A percentile compares a stretch with the other conserved stretches of the same genome.
phyloP scores from a whole-genome alignment of 2,329 filamentous ascomycete genomes.

The Fusarium sp. region DNA sequence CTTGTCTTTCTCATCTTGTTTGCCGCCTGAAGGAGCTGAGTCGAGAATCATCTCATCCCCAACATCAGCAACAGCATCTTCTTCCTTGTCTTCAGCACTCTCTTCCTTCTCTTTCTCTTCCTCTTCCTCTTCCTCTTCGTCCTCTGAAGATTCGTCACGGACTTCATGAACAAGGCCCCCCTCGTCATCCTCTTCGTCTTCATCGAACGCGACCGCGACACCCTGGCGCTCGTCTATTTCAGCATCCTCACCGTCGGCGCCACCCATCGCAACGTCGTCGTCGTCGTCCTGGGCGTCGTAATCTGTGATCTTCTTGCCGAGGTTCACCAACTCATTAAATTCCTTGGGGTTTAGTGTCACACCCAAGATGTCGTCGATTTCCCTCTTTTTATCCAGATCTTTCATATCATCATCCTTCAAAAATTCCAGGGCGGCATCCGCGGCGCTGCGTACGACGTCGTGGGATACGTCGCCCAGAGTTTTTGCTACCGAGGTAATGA shows the following conservation, averaged over 20 bases:
- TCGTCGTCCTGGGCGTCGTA: slow-evolving; percentile 97
- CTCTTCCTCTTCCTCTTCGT: slow-evolving; percentile 71
- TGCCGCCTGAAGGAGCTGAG: slow-evolving; percentile 62
- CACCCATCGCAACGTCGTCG: slow-evolving; percentile 81
- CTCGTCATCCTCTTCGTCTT: slow-evolving; percentile 87
- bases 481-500: slow-evolving; percentile 88
- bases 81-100: slow-evolving; percentile 61
- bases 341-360: slow-evolving; percentile 83
- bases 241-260: slow-evolving; percentile 70
- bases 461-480: slow-evolving; percentile 93
- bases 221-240: slow-evolving; percentile 95
- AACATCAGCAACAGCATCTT: slow-evolving; percentile 65
- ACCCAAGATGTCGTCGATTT: slow-evolving; percentile 94
- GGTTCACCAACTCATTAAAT: slow-evolving; percentile 95
- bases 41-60: slow-evolving; percentile 91
- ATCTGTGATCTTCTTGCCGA: slow-evolving; percentile 98
- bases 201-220: slow-evolving; percentile 97
- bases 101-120: slow-evolving; percentile 66
- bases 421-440: slow-evolving; percentile 89
- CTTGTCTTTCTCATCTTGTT: slow-evolving; percentile 62
- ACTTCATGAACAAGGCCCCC: slow-evolving; percentile 84
- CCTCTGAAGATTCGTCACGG: slow-evolving; percentile 85
- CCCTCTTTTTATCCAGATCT: slow-evolving; percentile 98
- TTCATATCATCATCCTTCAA: slow-evolving; percentile 96
- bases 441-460: slow-evolving; percentile 91